Percentiles rank a stretch among this genome's conserved stretches.
These are phyloP conservation scores for Mortierella sp. DNA, from an alignment of 371 early-diverging fungal species.

Conservation along the genomic window DNA sequence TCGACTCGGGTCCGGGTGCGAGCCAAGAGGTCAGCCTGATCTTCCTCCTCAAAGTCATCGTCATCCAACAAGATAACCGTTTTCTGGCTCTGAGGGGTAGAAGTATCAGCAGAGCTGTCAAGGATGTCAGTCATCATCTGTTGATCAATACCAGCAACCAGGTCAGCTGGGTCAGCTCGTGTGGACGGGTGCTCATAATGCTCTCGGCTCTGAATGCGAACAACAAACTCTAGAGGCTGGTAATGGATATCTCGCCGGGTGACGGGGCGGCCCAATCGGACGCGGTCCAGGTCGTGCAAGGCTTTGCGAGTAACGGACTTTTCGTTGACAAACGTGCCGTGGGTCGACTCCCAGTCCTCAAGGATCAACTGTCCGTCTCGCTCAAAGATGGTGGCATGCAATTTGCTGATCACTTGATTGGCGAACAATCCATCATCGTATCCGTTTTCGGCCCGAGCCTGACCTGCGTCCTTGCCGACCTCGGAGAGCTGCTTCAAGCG, in stretches of 20 bases:
- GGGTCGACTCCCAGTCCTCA: constrained; percentile 36
- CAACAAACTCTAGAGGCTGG: constrained; percentile 25
- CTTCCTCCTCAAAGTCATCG: neutral
- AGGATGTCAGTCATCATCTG: neutral
- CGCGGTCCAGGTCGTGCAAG: constrained; percentile 24
- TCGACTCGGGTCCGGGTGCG: neutral
- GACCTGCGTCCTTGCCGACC: neutral
- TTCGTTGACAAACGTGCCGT: constrained; percentile 43
- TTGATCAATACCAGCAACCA: neutral
- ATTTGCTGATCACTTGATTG: constrained; percentile 45
- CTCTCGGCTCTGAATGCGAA: constrained; percentile 22
- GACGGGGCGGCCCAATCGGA: constrained; percentile 34
- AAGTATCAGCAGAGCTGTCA: neutral
- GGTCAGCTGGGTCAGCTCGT: neutral
- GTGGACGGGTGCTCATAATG: neutral
- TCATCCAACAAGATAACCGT: neutral
- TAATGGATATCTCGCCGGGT: constrained; percentile 31
- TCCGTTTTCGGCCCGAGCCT: constrained; percentile 23
- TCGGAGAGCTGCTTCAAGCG: constrained; percentile 6
- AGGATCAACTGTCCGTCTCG: constrained; percentile 26
- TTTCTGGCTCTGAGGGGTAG: neutral
- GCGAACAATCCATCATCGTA: constrained; percentile 32
- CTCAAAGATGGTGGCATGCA: constrained; percentile 31
- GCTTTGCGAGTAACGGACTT: constrained; percentile 1
- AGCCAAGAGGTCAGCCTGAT: neutral